Evolutionary conservation across 257 asterid genomes (phyloP).

Genomic region (Ligustrum vulgare): DNA sequence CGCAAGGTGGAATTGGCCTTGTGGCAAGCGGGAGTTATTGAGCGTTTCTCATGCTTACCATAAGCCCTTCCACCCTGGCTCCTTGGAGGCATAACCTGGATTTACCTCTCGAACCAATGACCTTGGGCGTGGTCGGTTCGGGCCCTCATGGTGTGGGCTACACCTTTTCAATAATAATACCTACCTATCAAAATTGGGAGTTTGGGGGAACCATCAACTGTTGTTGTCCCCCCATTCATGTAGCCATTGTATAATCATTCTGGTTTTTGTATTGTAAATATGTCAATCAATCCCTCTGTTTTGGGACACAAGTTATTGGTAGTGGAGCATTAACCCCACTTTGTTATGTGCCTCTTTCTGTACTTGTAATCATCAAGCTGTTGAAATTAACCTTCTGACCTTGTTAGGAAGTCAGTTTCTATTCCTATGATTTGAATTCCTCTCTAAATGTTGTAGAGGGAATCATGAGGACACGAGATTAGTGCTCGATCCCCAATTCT

Average conservation of each 20-base stretch:
- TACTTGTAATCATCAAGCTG: constrained; percentile 19
- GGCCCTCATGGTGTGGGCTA: no score
- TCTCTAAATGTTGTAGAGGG: not conserved
- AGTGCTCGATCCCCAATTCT: no score
- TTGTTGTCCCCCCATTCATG: constrained; percentile 43
- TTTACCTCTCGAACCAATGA: no score
- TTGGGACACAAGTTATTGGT: not conserved
- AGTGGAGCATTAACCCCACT: constrained; percentile 36
- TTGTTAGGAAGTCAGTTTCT: constrained; percentile 1
- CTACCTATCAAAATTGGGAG: constrained; percentile 16
- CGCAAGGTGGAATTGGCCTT: no score
- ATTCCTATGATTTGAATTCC: constrained; percentile 2
- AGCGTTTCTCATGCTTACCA: no score
- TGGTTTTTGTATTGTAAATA: not conserved
- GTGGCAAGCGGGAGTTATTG: no score
- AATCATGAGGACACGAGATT: no score
- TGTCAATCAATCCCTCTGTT: not conserved
- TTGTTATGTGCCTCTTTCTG: constrained; percentile 6
- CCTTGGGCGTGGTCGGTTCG: no score
- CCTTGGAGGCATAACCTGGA: no score
- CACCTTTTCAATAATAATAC: no score
- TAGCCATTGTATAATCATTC: constrained; percentile 21
- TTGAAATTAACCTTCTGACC: constrained; percentile 13
- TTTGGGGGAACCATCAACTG: constrained; percentile 40
- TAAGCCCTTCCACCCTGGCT: no score